phyloP scores from a whole-genome alignment of 148 eudicot genomes.

The Persicaria tinctoria region DNA sequence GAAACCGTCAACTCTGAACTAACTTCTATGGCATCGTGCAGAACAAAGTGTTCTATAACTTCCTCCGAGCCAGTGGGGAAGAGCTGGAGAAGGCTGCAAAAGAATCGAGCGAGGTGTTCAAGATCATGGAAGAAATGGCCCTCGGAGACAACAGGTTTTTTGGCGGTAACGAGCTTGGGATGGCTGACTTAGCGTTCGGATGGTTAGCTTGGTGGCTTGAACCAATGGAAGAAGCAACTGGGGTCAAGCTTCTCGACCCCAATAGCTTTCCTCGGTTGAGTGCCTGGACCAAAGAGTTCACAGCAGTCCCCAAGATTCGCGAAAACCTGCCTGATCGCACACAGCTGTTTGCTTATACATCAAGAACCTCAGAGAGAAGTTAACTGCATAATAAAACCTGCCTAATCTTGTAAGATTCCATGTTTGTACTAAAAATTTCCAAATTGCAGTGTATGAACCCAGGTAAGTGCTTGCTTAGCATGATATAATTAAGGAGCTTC shows the following conservation, averaged over 20 bases:
- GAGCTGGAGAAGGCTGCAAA: slow-evolving; percentile 22
- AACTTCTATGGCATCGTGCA: not conserved
- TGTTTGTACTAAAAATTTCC: not conserved
- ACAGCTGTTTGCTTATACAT: not conserved
- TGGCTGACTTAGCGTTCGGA: slow-evolving; percentile 18
- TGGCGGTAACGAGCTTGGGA: slow-evolving; percentile 19
- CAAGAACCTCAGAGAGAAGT: not conserved
- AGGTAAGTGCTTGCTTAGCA: too few species aligned
- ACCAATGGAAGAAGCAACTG: slow-evolving; percentile 13
- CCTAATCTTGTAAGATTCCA: not conserved
- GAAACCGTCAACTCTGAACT: not conserved
- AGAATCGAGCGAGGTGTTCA: slow-evolving; percentile 4
- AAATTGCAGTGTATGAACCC: too few species aligned
- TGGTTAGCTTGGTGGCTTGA: slow-evolving; percentile 15
- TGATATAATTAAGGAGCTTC: too few species aligned
- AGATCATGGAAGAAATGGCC: slow-evolving; percentile 15
- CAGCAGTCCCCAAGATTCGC: not conserved
- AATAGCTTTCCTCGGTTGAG: not conserved
- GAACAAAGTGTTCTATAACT: not conserved
- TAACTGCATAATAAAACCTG: not conserved
- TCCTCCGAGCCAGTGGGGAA: slow-evolving; percentile 5
- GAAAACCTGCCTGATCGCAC: not conserved
- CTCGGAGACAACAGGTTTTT: slow-evolving; percentile 15
- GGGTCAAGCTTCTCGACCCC: slow-evolving; percentile 12
- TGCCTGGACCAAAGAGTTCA: not conserved